Evolutionary conservation across 768 basidiomycete genomes (phyloP), one percentile per base, ranked within the genome.

Genomic region (Amanita pallidorosea): DNA sequence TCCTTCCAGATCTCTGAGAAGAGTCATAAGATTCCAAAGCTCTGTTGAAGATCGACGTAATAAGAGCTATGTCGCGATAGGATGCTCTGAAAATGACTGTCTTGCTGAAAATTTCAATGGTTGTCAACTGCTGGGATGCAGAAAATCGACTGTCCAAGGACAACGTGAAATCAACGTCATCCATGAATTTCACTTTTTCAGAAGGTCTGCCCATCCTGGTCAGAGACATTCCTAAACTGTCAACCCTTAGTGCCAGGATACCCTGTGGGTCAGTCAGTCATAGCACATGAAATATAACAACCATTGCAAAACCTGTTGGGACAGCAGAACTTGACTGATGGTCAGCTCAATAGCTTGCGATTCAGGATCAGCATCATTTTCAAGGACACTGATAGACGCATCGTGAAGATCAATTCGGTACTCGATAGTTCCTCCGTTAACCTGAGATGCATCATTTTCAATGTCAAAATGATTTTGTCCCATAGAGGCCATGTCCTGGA

Each of bases 11-110:
- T 54, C 23, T 52, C 57, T 69, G 75, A 45, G 67, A 75, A 55
- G 63, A 57, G 47, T 68, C 66, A 56, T 88, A 92, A n/a, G 92
- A 71, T 51, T 85, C 83, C 33, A 89, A 67, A 0, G 92, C 96
- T 54, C 85, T 90, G 63, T 91, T 90, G 57, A 88, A 75, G 54
- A 95, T 94, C 3, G 81, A 70, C 42, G 76, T 82, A 56, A 98
- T 97, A 56, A 98, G 76, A 56, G 79, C 80, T 63, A 98, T 89
- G 62, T 99, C 96, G 17, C 90, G 80, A 60, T 93, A 92, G 0
- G 95, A 97, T n/a, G 91, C 91, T 22, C 96, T 79, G 64, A 99
- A 85, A 49, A 97, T 77, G 57, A 99, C 76, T 2, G 93, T 86
- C 54, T 88, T 85, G 22, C 81, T 69, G 15, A 75, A 71, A n/a